These are phyloP conservation scores for Komagataella mondaviorum DNA, from an alignment of 805 yeast species.

Conservation along the genomic window DNA sequence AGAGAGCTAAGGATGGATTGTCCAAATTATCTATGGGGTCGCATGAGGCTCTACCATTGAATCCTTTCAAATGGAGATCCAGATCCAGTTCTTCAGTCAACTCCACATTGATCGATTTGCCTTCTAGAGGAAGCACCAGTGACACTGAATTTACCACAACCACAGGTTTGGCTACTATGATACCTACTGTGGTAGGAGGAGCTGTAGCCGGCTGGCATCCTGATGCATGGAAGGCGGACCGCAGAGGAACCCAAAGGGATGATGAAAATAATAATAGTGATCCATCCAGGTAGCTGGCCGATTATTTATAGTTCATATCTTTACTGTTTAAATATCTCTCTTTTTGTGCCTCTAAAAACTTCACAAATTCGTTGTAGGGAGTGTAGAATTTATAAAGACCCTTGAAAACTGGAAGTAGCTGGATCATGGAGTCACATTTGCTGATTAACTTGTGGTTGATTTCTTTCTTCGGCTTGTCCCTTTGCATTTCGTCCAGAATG, in stretches of 20 bases:
- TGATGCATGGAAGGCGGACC: background rate
- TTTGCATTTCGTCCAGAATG: conserved; percentile 24
- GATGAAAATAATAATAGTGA: background rate
- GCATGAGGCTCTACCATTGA: background rate
- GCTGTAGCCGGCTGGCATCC: conserved; percentile 39
- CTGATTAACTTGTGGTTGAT: conserved; percentile 20
- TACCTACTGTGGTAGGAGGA: conserved; percentile 42
- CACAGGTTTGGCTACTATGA: conserved; percentile 20
- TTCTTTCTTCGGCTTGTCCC: conserved; percentile 10
- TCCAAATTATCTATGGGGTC: background rate
- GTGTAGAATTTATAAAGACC: conserved; percentile 36
- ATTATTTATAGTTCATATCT: background rate
- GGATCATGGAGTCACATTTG: conserved; percentile 32
- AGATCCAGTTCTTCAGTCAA: background rate
- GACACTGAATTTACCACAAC: background rate
- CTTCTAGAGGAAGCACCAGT: conserved; percentile 2
- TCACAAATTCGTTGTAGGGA: conserved; percentile 33
- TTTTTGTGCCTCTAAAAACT: conserved; percentile 22
- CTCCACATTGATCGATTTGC: background rate
- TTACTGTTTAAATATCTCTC: conserved; percentile 3
- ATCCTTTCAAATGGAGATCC: background rate
- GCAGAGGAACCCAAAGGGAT: background rate
- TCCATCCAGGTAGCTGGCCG: background rate
- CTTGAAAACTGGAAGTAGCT: conserved; percentile 38
- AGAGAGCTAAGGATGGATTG: conserved; percentile 15